Evolutionary conservation across 1,284 basidiomycete genomes (phyloP), one percentile per base, ranked within the genome.

Genomic region (Apiotrichum sp.): DNA sequence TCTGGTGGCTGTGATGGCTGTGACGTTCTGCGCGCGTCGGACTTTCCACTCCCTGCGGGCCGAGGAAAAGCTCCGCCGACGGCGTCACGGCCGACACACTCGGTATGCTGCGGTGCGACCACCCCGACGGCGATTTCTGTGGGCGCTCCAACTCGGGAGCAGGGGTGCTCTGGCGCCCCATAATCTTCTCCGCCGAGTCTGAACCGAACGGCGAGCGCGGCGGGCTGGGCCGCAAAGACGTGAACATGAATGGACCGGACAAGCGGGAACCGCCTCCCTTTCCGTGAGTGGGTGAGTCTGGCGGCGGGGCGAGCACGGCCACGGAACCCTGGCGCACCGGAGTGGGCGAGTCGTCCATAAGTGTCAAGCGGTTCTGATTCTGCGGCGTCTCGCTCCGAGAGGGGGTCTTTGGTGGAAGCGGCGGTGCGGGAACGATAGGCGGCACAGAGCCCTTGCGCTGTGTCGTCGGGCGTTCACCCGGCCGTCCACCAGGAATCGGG

Each of bases 301-400:
- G 40, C 1, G 38, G 52, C 31, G 58, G 53, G 0, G 59, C 56
- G 2, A 61, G 54, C 5, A 58, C 59, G 9, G 55, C 43, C 4
- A 61, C 59, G 3, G 52, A 41, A 9, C 41, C 51, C 39, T 56
- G 57, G 5, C 59, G 41, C 7, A 56, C 38, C 2, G 59, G 59
- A 16, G 59, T 61, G 4, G 59, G 59, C 16, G 59, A 61, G 49
- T 56, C 59, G 46, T 61, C 59, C 59, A 61, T 61, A 34, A 61
- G 47, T 8, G 58, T 60, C 14, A 34, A n/a, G 33, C 34, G 33
- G 11, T 7, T 16, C 33, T 35, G 33, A 29, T 29, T 9, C 33
- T 11, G 34, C 10, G 45, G 45, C n/a, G 45, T 47, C 13, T 16
- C 11, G 6, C 33, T 11, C 45, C 29, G 11, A 8, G 36, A 38